These are phyloP conservation scores for Triticum aestivum DNA, from an alignment of 176 grass and related monocot species.

Conservation along the genomic window IWGSC_CS_RefSeq_v2.1 NC_057798.1:315528355-315528854, in stretches of 20 bases:
- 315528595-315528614: slow-evolving; percentile 82
- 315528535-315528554: slow-evolving; percentile 44
- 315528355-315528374: too few species aligned
- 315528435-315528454: background rate
- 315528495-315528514: slow-evolving; percentile 28
- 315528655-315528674: background rate
- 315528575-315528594: slow-evolving; percentile 80
- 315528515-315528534: background rate
- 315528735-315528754: too few species aligned
- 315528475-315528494: slow-evolving; percentile 2
- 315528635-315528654: background rate
- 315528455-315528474: background rate
- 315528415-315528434: background rate
- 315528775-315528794: background rate
- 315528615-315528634: slow-evolving; percentile 32
- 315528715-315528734: too few species aligned
- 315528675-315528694: background rate
- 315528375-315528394: too few species aligned
- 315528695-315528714: too few species aligned
- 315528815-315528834: background rate
- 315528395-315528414: too few species aligned
- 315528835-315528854: background rate
- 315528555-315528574: slow-evolving; percentile 81
- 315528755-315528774: background rate
- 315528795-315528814: background rate